Base-by-base conservation (phyloP, 2,329 filamentous ascomycete species). In the Neofusicoccum parvum region DNA sequence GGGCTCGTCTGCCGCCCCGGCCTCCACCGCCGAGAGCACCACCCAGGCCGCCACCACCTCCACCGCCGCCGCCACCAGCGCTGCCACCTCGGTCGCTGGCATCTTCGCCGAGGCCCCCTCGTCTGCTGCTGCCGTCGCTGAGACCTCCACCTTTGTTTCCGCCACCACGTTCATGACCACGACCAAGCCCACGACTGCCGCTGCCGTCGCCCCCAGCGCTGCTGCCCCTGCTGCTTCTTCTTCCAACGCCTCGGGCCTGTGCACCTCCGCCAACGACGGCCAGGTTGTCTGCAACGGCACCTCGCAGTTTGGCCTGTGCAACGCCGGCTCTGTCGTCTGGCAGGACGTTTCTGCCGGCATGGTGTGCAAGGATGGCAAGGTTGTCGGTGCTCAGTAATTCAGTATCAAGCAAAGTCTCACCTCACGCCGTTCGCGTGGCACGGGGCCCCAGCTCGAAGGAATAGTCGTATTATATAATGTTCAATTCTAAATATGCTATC, bases 251-350 rank as follows among this genome's bases (percentile, higher is more conserved):
- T 58, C 48, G 54, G 11, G 45, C n/a, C 15, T 20, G 11, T 64
- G 62, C 62, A 64, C 62, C 7, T 23, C 41, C 27, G 27, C 27
- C 32, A 64, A 48, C 62, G 51, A 64, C 41, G 62, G 62, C 27
- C 62, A 64, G 62, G 49, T 64, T 27, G 32, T 64, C 27, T 64
- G 62, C 62, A 80, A 79, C 60, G 77, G 79, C 49, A 41, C 72
- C 10, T 71, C 64, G 11, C 71, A 80, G 65, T 83, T 80, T 59
- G 80, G 80, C 41, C 71, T 82, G 59, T 81, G 79, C 74, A 77
- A 80, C 70, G 71, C 77, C 58, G 80, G 80, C 66, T 67, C 70
- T 3, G 75, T 81, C 15, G 69, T 72, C 11, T 76, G 69, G 66
- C 72, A 74, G 67, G 49, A 41, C 41, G 59, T 82, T 15, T 79